Evolutionary conservation across 257 asterid genomes (phyloP).

Genomic region (Mitragyna speciosa): DNA sequence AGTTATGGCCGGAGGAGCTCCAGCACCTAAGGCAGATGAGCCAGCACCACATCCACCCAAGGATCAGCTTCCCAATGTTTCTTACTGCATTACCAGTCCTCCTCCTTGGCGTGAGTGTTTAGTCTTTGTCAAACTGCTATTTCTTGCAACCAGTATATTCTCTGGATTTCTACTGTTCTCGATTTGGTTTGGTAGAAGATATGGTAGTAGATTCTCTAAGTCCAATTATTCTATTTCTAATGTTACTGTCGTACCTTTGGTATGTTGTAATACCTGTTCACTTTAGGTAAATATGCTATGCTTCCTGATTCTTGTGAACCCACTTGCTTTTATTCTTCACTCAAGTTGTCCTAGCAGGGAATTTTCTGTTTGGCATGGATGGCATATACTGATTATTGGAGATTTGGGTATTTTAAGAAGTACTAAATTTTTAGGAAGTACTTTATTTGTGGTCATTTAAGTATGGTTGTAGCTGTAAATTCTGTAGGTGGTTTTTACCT

Average conservation of each 20-base stretch:
- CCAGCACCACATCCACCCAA: conserved; percentile 77
- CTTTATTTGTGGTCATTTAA: background rate
- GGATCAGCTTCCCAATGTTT: conserved; percentile 83
- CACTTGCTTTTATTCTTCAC: conserved; percentile 5
- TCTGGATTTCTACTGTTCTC: background rate
- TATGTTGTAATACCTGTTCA: background rate
- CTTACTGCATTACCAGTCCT: conserved; percentile 93
- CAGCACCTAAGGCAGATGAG: conserved; percentile 57
- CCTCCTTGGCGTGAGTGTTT: conserved; percentile 91
- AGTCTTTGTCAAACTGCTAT: background rate
- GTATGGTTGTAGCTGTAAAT: background rate
- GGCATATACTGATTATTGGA: background rate
- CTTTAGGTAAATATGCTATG: conserved; percentile 1
- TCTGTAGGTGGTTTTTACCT: background rate
- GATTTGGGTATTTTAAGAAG: background rate
- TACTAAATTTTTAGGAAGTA: background rate
- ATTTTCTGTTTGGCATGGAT: background rate
- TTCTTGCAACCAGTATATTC: conserved; percentile 2
- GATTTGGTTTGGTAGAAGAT: conserved; percentile 1
- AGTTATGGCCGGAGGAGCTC: conserved; percentile 58
- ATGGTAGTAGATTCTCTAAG: background rate
- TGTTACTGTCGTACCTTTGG: background rate
- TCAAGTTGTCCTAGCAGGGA: background rate
- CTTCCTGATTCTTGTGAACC: conserved; percentile 7
- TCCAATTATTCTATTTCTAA: background rate